Base-by-base conservation (phyloP, 768 basidiomycete species). In the Psilocybe tampanensis region DNA sequence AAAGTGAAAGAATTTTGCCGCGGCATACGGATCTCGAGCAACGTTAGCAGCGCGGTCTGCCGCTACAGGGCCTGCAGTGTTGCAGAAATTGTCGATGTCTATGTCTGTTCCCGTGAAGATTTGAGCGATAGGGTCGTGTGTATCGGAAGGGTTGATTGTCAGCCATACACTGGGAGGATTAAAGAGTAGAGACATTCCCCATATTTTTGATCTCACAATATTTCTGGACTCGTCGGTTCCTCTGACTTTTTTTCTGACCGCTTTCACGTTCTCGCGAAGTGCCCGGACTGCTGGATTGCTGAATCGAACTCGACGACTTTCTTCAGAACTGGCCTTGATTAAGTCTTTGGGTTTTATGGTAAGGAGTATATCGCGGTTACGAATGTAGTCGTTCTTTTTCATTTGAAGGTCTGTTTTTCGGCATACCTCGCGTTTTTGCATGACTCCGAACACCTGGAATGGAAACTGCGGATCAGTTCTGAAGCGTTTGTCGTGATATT, bases 61-160 rank as follows among this genome's bases (percentile, higher is more conserved):
- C 17, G 18, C n/a, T 8, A 42, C 41, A 1, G 60, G 60, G n/a
- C 63, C 63, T 13, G 47, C 39, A 0, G 63, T 60, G 0, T 50
- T 18, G 1, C 55, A 2, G 48, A 82, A 80, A 0, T 56, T 1
- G 51, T 84, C 75, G 8, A 83, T 50, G 52, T 82, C 66, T 5
- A 84, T 80, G 1, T 29, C 45, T 0, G 2, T 12, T 18, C 24
- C 29, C 13, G 34, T 12, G 79, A 79, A 82, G 0, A n/a, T n/a
- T n/a, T n/a, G n/a, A n/a, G n/a, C n/a, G n/a, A n/a, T n/a, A n/a
- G n/a, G n/a, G n/a, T n/a, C n/a, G n/a, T n/a, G n/a, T n/a, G n/a
- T n/a, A n/a, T n/a, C n/a, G n/a, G n/a, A n/a, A n/a, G n/a, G n/a
- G n/a, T n/a, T n/a, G n/a, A n/a, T n/a, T n/a, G n/a, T n/a, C n/a